phyloP scores from a whole-genome alignment of 306 rosid species.

The Sechiopsis laciniata region DNA sequence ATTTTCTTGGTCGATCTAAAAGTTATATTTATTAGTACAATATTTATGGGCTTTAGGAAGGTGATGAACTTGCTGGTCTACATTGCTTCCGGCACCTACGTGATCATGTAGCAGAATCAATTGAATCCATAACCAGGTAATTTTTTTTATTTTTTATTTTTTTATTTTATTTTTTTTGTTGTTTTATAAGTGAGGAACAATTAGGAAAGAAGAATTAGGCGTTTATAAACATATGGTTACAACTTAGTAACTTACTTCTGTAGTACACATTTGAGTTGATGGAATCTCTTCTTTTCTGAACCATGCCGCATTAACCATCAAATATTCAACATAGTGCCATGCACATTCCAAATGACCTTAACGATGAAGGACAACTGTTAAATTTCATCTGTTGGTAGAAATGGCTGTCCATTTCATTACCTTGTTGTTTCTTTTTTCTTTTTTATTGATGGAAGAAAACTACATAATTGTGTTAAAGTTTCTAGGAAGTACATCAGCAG shows the following conservation, averaged over 20 bases:
- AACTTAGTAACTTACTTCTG: neutral
- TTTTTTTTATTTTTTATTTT: too few species aligned
- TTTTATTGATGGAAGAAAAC: conserved; percentile 2
- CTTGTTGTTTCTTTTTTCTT: neutral
- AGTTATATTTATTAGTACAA: neutral
- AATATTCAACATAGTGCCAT: neutral
- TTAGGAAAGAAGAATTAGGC: neutral
- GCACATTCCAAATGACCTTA: neutral
- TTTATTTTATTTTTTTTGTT: neutral
- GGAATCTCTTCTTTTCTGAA: neutral
- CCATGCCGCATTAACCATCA: conserved; percentile 5
- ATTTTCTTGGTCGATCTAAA: neutral
- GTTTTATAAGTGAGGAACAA: conserved; percentile 2
- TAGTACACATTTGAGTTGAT: neutral
- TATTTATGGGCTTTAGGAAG: conserved; percentile 55
- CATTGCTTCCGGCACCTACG: conserved; percentile 97
- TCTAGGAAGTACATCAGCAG: neutral
- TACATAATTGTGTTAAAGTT: neutral
- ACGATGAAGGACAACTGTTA: neutral
- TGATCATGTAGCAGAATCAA: conserved; percentile 75
- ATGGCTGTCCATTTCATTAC: neutral
- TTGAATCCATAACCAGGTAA: conserved; percentile 95
- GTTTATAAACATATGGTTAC: neutral
- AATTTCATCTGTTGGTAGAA: neutral
- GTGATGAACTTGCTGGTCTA: conserved; percentile 93